phyloP scores from a whole-genome alignment of 257 asterid genomes.

The Solanum piurae region DNA sequence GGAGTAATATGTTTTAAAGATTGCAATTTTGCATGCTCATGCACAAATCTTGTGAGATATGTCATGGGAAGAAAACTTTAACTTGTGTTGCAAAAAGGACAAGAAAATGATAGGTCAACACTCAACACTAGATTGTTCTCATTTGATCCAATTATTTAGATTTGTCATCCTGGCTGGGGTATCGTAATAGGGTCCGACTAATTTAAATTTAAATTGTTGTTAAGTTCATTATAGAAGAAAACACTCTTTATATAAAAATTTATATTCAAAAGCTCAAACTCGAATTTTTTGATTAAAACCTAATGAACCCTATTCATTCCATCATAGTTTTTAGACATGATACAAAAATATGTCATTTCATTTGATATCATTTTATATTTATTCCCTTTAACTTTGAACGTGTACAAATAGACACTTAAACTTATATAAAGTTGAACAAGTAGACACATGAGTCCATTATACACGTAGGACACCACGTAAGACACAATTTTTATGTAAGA shows the following conservation, averaged over 20 bases:
- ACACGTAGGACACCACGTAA: too few species aligned
- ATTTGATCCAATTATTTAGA: neutral
- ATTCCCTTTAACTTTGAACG: too few species aligned
- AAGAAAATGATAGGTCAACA: neutral
- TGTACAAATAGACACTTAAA: too few species aligned
- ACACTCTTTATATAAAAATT: neutral
- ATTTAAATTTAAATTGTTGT: neutral
- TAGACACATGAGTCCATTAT: too few species aligned
- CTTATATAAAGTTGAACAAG: too few species aligned
- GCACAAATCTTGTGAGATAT: neutral
- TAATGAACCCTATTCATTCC: neutral
- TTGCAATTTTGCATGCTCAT: neutral
- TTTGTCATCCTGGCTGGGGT: neutral
- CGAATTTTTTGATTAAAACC: rapidly evolving
- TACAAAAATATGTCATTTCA: too few species aligned
- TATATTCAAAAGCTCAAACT: neutral
- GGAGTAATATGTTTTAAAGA: neutral
- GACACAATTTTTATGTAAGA: too few species aligned
- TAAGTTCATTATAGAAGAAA: neutral
- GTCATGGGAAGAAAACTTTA: neutral
- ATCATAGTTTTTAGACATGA: neutral
- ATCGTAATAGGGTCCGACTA: neutral
- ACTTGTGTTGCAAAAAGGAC: neutral
- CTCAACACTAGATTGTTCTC: neutral
- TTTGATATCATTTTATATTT: too few species aligned